phyloP scores from a whole-genome alignment of 2,329 filamentous ascomycete species.

The Xylariaceae sp. region DNA sequence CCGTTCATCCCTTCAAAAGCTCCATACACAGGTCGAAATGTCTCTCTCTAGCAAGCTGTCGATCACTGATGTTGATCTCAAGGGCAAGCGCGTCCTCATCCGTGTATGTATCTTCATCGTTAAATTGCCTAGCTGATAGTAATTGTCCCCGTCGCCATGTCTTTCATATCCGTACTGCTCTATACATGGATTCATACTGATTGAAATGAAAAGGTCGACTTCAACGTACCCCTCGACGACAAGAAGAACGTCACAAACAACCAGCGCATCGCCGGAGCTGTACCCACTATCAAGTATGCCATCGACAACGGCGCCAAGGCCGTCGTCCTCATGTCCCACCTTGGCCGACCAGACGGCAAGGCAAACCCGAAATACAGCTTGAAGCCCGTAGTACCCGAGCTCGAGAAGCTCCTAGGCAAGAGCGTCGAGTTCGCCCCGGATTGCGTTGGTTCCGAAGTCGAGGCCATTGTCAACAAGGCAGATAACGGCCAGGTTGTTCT shows the following conservation, averaged over 20 bases:
- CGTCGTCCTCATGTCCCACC: constrained; percentile 96
- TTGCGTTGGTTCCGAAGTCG: constrained; percentile 84
- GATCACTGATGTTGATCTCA: constrained; percentile 93
- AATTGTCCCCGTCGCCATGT: constrained; percentile 2
- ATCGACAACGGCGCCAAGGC: constrained; percentile 87
- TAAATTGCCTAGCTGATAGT: background rate
- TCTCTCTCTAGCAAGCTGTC: constrained; percentile 98
- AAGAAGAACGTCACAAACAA: constrained; percentile 96
- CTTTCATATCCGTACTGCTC: constrained; percentile 1
- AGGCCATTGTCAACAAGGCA: constrained; percentile 84
- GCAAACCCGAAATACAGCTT: constrained; percentile 91
- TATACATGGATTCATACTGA: constrained; percentile 22
- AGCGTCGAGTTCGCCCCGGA: constrained; percentile 86
- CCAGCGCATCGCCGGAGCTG: constrained; percentile 94
- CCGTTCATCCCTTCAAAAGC: background rate
- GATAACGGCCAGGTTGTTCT: constrained; percentile 80
- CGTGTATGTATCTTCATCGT: constrained; percentile 61
- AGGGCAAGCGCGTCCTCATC: constrained; percentile 97
- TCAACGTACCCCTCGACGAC: constrained; percentile 95
- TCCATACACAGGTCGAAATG: constrained; percentile 55
- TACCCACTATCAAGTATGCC: constrained; percentile 94
- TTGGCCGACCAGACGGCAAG: constrained; percentile 91
- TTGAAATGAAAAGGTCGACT: constrained; percentile 77
- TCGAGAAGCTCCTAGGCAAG: constrained; percentile 85
- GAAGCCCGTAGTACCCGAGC: constrained; percentile 84